A percentile compares a stretch with the other conserved stretches of the same genome.
Conservation (phyloP, 768 basidiomycete species). For the Trametes elegans region DNA sequence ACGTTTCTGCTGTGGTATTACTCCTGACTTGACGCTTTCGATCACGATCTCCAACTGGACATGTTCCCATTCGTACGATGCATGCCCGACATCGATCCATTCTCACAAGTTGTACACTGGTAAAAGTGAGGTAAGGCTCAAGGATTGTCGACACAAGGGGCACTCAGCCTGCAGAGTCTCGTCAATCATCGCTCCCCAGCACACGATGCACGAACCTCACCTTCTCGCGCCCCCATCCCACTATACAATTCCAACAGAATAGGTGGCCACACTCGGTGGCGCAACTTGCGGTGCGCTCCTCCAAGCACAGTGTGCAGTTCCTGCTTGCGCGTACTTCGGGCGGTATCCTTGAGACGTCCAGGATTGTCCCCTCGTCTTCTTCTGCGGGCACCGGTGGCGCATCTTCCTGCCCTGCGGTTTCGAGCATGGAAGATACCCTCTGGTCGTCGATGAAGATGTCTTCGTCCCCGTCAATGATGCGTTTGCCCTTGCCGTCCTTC, state of each 20-base stretch:
- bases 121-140: conserved; percentile 65
- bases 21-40: conserved; percentile 20
- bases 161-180: conserved; percentile 65
- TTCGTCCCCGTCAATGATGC: conserved; percentile 30
- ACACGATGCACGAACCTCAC: conserved; percentile 31
- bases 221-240: conserved; percentile 89
- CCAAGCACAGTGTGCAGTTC: conserved; percentile 81
- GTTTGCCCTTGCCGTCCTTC: conserved; percentile 36
- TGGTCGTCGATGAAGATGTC: conserved; percentile 57
- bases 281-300: conserved; percentile 78
- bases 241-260: conserved; percentile 89
- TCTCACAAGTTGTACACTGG: conserved; percentile 82
- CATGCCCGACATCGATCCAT: neutral
- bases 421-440: conserved; percentile 57
- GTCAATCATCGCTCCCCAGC: neutral
- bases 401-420: conserved; percentile 48
- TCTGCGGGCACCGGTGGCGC: conserved; percentile 58
- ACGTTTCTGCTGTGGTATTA: conserved; percentile 25
- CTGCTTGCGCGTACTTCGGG: conserved; percentile 51
- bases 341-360: conserved; percentile 60
- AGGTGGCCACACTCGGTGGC: conserved; percentile 88
- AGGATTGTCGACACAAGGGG: conserved; percentile 78
- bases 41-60: neutral
- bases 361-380: conserved; percentile 65
- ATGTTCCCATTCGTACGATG: neutral